Evolutionary conservation across 129 eudicot species (phyloP).

Genomic region (Centrapalus pauciflorus): DNA sequence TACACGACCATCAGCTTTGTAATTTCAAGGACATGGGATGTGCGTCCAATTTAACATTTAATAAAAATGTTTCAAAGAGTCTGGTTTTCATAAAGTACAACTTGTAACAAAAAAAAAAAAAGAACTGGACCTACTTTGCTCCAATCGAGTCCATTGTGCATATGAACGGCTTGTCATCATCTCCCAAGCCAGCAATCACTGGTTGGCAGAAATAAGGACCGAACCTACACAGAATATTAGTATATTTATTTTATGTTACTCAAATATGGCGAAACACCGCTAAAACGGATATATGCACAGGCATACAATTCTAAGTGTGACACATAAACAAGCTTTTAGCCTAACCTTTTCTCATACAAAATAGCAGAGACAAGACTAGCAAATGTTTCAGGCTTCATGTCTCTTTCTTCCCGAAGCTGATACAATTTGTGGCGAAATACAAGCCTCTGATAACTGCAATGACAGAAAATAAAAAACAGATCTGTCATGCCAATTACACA

Average conservation of each 20-base stretch:
- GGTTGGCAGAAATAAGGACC: slow-evolving; percentile 97
- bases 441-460: slow-evolving; percentile 73
- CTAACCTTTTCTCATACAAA: slow-evolving; percentile 89
- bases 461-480: slow-evolving; percentile 4
- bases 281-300: background rate
- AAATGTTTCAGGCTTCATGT: slow-evolving; percentile 97
- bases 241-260: background rate
- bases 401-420: slow-evolving; percentile 90
- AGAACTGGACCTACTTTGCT: slow-evolving; percentile 66
- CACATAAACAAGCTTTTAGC: too few relatives aligned
- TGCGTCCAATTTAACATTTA: too few relatives aligned
- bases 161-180: slow-evolving; percentile 91
- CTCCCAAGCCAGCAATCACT: slow-evolving; percentile 93
- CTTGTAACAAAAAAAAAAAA: background rate
- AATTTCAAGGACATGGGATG: too few relatives aligned
- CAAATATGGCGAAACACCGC: background rate
- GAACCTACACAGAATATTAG: slow-evolving; percentile 46
- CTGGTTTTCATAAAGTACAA: background rate
- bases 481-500: background rate
- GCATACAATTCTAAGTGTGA: background rate
- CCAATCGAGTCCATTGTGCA: slow-evolving; percentile 99
- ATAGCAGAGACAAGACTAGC: slow-evolving; percentile 97
- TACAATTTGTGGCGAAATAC: slow-evolving; percentile 88
- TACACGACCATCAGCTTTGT: too few relatives aligned
- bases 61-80: too few relatives aligned